Base-by-base conservation (phyloP, 2,329 filamentous ascomycete genomes). In the Parascedosporium putredinis region DNA sequence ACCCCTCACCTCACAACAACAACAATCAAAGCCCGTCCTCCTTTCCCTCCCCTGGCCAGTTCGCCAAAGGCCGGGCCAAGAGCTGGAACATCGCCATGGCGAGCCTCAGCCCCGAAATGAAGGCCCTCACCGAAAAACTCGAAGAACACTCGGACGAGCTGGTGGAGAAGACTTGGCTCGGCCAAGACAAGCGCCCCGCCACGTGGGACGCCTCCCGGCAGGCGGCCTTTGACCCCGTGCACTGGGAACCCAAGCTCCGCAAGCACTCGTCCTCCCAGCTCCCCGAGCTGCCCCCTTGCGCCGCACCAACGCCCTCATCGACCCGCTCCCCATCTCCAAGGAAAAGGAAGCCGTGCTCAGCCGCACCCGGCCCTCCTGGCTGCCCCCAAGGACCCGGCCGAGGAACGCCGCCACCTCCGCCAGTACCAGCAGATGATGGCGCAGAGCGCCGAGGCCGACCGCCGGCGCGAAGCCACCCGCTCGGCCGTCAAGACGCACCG, bases 321-420 rank as follows among this genome's bases (percentile, higher is more conserved):
- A 93, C 58, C 87, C 87, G 3, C 70, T 93, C 31, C 87, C 87
- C 14, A 81, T 90, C 24, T 91, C 86, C 43, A 89, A 87, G 63
- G 87, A 93, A 66, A 93, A 93, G 63, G 86, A 91, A 59, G 86
- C 86, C 3, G 86, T 90, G 2, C 71, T 93, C 20, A 88, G 85
- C 22, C 76, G 88, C 16, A 93, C 87, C 2, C 75, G 87, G 33
- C 87, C 87, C 0, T 89, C 85, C 1, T 93, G 88, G 88, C 71
- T 93, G 2, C 87, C 88, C 87, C 87, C 1, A 93, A 93, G 67
- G 83, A 93, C 56, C 90, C 88, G 2, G 86, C 86, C 49, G 93
- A 98, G 65, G 93, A 98, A 68, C 86, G 80, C 62, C 84, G 83
- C 56, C 93, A 98, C 65, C 63, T 98, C 56, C 89, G 79, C 59